Percentiles rank a stretch among this genome's conserved stretches.
Conservation (phyloP, 2,329 filamentous ascomycete species). For the Stromatinia cepivora region DNA sequence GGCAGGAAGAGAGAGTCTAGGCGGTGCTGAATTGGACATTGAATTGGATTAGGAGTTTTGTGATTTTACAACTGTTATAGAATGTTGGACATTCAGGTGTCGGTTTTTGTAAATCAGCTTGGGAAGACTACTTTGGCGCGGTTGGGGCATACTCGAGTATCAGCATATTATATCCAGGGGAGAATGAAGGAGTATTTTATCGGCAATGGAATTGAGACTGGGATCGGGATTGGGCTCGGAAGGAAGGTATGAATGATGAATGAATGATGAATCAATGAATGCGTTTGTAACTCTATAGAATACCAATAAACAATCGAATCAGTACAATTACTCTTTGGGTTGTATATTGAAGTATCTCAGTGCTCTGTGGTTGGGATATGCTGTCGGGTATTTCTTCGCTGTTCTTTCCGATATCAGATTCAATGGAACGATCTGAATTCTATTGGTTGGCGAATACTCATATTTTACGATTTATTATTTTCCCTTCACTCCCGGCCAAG, state of each 20-base stretch:
- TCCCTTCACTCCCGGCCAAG: not conserved
- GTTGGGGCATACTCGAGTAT: constrained; percentile 6
- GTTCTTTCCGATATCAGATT: not conserved
- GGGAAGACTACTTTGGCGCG: constrained; percentile 8
- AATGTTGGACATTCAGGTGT: not conserved
- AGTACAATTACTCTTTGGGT: not conserved
- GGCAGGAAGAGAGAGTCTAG: constrained; percentile 72
- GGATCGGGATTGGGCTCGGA: not conserved
- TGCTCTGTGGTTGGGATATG: not conserved
- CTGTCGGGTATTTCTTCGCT: too few relatives aligned
- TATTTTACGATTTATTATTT: not conserved
- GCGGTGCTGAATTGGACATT: constrained; percentile 43
- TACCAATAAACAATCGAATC: not conserved
- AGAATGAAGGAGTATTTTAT: not conserved
- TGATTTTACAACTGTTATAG: not conserved
- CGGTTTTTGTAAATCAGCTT: not conserved
- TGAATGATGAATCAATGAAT: constrained; percentile 11
- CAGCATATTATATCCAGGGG: constrained; percentile 18
- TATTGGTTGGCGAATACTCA: not conserved
- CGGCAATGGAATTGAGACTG: not conserved
- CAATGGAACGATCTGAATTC: not conserved
- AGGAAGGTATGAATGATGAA: not conserved
- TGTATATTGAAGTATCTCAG: not conserved
- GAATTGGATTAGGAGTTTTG: constrained; percentile 18
- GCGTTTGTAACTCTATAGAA: not conserved